Conservation (phyloP, 176 grass and related monocot species). For the Paspalum vaginatum region DNA sequence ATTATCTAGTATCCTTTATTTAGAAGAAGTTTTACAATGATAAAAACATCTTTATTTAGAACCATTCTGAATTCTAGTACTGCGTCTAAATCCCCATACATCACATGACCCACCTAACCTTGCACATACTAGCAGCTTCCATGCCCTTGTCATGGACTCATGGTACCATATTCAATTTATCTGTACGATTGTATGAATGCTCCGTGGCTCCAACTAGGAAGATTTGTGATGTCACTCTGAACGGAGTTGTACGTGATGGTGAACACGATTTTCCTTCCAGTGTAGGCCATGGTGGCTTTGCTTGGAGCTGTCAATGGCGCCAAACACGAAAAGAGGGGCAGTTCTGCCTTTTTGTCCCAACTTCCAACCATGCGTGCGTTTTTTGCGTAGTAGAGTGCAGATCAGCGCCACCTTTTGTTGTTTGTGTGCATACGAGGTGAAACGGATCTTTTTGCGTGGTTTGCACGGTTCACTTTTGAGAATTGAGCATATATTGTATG, state of each 20-base stretch:
- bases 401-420: neutral
- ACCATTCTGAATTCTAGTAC: too few species aligned
- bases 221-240: conserved; percentile 4
- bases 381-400: neutral
- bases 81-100: neutral
- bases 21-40: too few species aligned
- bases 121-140: neutral
- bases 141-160: neutral
- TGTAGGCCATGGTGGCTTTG: neutral
- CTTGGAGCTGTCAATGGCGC: neutral
- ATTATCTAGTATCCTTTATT: too few species aligned
- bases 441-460: neutral
- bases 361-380: neutral
- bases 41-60: too few species aligned
- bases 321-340: neutral
- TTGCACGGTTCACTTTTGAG: neutral
- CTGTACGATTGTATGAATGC: neutral
- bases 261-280: neutral
- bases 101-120: neutral
- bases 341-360: conserved; percentile 12
- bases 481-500: too few species aligned
- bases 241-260: neutral
- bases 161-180: too few species aligned
- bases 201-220: neutral
- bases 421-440: neutral